Base-by-base conservation (phyloP, 352 stramenopile species). In the Globisporangium ultimum region DNA sequence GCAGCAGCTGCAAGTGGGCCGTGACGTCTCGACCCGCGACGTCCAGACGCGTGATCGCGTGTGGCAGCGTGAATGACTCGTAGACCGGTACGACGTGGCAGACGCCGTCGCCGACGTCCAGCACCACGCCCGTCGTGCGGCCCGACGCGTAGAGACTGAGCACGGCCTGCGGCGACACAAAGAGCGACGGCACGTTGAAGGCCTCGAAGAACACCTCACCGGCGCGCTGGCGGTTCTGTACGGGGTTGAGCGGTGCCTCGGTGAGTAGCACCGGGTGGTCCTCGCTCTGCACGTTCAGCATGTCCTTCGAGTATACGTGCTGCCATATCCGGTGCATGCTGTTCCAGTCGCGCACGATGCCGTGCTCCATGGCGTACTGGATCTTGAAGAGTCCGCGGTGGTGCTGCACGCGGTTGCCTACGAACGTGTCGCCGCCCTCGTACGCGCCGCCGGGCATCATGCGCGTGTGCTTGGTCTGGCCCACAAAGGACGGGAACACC, bases 261-360 rank as follows among this genome's bases (percentile, higher is more conserved):
- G 84, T 94, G 43, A 95, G 71, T 61, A 96, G 72, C 66, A 96
- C 83, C 0, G 84, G 81, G 63, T 92, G 84, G 64, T 93, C 84
- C 60, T 93, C 84, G 66, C 81, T 91, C 68, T 88, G 77, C 46
- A 93, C 81, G 64, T 91, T 89, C 45, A 93, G 80, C 84, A 90
- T 90, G 51, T 95, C 84, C 67, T 93, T 92, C 22, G 87, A 88
- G 70, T 95, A 95, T 18, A 96, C 74, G 64, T 96, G 87, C 66
- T 96, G 75, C 88, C 88, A 91, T 63, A 97, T 88, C 51, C 84
- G 84, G 54, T 96, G 84, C 86, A 97, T 95, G 46, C 68, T 72
- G 53, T 80, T 88, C 82, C 84, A 95, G 73, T 96, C 80, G 48
- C 73, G 84, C 45, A 96, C 78, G 4, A 96, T 70, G 48, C 89